phyloP scores from a whole-genome alignment of 2,329 filamentous ascomycete genomes.

The Ophiosphaerella korrae region DNA sequence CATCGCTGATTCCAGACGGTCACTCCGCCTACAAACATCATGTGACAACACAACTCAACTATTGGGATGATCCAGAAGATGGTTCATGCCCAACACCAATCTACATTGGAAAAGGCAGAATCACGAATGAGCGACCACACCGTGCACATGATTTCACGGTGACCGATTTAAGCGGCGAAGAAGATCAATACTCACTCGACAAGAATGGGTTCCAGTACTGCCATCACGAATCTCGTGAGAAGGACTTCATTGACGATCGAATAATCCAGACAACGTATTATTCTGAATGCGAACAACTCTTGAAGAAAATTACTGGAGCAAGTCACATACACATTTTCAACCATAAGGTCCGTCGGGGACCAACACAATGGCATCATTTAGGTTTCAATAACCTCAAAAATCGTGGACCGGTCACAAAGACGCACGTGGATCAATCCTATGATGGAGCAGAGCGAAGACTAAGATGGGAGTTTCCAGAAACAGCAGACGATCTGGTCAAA shows the following conservation, averaged over 20 bases:
- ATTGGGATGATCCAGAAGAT: slow-evolving; percentile 31
- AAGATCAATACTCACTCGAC: slow-evolving; percentile 24
- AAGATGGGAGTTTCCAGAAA: slow-evolving; percentile 20
- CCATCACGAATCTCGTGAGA: slow-evolving; percentile 20
- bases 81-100: slow-evolving; percentile 28
- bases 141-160: slow-evolving; percentile 25
- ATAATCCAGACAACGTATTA: slow-evolving; percentile 22
- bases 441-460: slow-evolving; percentile 23
- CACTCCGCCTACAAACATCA: slow-evolving; percentile 15
- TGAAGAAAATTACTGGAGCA: slow-evolving; percentile 58
- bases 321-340: slow-evolving; percentile 65
- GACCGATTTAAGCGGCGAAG: slow-evolving; percentile 24
- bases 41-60: slow-evolving; percentile 26
- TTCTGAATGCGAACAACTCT: slow-evolving; percentile 29
- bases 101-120: slow-evolving; percentile 27
- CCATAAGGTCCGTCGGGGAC: slow-evolving; percentile 60
- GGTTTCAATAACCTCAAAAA: slow-evolving; percentile 36
- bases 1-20: neutral
- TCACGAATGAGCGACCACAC: slow-evolving; percentile 29
- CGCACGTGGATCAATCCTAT: slow-evolving; percentile 57
- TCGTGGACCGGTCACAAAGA: slow-evolving; percentile 52
- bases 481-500: slow-evolving; percentile 27
- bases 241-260: slow-evolving; percentile 24
- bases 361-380: slow-evolving; percentile 39
- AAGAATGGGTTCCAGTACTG: slow-evolving; percentile 29